These are phyloP conservation scores for Ilex aquifolium DNA, from an alignment of 257 asterid species.

Conservation along the genomic window DNA sequence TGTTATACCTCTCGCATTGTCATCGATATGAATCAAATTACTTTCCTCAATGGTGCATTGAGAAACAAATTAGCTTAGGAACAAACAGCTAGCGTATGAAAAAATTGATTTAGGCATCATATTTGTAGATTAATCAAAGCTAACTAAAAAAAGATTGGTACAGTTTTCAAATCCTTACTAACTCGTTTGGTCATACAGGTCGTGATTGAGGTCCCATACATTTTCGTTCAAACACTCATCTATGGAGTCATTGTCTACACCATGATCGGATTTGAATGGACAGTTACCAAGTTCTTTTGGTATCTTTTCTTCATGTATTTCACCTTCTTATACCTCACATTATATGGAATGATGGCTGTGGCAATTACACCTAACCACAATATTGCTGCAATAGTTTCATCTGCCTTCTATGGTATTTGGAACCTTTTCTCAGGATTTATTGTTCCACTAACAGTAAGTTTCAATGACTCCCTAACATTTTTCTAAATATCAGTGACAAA, in stretches of 20 bases:
- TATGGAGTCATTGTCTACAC: slow-evolving; percentile 66
- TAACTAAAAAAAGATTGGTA: no score
- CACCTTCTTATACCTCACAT: slow-evolving; percentile 73
- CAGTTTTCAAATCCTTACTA: no score
- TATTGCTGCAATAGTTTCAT: slow-evolving; percentile 64
- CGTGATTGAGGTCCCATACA: slow-evolving; percentile 61
- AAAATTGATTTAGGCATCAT: no score
- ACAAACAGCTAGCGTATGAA: no score
- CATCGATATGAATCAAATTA: no score
- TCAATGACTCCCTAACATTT: neutral
- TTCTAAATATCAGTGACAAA: neutral
- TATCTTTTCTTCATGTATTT: slow-evolving; percentile 66
- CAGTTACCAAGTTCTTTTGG: slow-evolving; percentile 61
- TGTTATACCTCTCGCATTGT: no score
- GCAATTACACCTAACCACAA: slow-evolving; percentile 73
- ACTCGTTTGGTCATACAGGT: slow-evolving; percentile 24
- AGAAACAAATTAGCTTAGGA: no score
- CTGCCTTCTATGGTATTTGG: slow-evolving; percentile 54
- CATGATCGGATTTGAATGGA: slow-evolving; percentile 86
- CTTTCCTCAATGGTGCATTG: no score
- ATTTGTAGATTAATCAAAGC: no score
- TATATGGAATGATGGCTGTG: slow-evolving; percentile 81
- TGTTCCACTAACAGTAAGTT: slow-evolving; percentile 62
- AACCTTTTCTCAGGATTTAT: slow-evolving; percentile 82
- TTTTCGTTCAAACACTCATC: slow-evolving; percentile 46